Evolutionary conservation across 345 rosid species (phyloP), one percentile per base, ranked within the genome.

Genomic region (Draba incana): DNA sequence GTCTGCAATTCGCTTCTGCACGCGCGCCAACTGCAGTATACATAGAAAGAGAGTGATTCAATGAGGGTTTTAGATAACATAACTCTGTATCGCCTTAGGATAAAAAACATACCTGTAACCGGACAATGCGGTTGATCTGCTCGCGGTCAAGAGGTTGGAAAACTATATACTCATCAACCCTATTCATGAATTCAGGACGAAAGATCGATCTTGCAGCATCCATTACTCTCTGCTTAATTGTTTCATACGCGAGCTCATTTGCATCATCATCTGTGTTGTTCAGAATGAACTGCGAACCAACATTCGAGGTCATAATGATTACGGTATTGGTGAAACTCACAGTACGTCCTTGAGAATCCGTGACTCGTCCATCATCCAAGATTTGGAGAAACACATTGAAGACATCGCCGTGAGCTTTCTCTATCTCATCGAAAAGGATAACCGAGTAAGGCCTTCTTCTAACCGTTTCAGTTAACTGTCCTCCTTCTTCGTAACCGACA

Each of bases 401-500:
- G 55, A 95, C 97, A 56, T 92, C 99, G 25, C 79, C 75, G 43
- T 95, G 99, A 27, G 98, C 99, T 75, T 95, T 95, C 84, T 95
- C 99, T 50, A 95, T 92, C 84, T 95, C 99, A 54, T 95, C 99
- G 5, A 95, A 92, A 59, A 95, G 96, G 65, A 95, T 95, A 2
- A 95, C 97, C 14, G 97, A 84, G 79, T 92, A 95, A 3, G 98
- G 99, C 75, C 99, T 83, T 65, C 99, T 76, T 10, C 99, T 86
- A 68, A 95, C 96, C 1, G 81, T 85, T 77, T 95, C 99, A 1
- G 98, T 92, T 68, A 95, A 72, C 60, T 95, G 99, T 9, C 98
- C 99, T 62, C 99, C 99, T 77, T 92, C 99, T 79, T 95, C 99
- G 13, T 95, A 92, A 13, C 99, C 98, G 15, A 92, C 94, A 55